Evolutionary conservation across 352 stramenopile genomes (phyloP), one percentile per base, ranked within the genome.

Genomic region (Phytophthora melonis): DNA sequence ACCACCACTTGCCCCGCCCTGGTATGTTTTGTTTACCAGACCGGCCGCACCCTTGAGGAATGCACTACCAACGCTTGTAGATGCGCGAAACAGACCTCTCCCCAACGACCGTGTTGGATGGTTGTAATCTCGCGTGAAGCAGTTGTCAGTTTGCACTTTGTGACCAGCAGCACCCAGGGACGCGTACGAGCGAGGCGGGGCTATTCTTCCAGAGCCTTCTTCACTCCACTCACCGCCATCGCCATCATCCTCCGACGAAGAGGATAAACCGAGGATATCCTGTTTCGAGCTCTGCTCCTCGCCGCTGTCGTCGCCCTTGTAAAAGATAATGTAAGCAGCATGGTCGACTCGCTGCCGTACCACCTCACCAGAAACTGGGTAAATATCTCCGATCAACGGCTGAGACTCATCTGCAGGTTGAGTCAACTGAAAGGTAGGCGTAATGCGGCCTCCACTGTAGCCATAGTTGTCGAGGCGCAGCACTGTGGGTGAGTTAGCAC

Each of bases 251-350:
- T 86, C 77, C 3, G 71, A 82, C 23, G 79, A 90, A 27, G 77
- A 88, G n/a, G 81, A 89, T 58, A 82, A 82, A 14, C 65, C 68
- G 61, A 84, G 74, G 6, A 79, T 79, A 45, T 84, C 86, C 25
- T 88, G 70, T 21, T 74, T 74, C 2, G 50, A 56, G 18, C 66
- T 84, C 45, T 84, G 72, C 57, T 82, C 75, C 65, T 82, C 75
- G 14, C 75, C 83, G 18, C 73, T 76, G 9, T 90, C 85, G 13
- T 92, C 86, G 10, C 72, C 81, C 71, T 96, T 96, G 79, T 95
- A 97, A 52, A 95, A 97, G 45, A 97, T 94, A 55, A 97, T 97
- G 70, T 97, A 97, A 10, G 90, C 87, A 16, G 79, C 85, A 49
- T 91, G 90, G 23, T 95, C 90, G 27, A 90, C 84, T 55, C 85